phyloP scores from a whole-genome alignment of 169 alveolate species.

The Eimeria sp. region DNA sequence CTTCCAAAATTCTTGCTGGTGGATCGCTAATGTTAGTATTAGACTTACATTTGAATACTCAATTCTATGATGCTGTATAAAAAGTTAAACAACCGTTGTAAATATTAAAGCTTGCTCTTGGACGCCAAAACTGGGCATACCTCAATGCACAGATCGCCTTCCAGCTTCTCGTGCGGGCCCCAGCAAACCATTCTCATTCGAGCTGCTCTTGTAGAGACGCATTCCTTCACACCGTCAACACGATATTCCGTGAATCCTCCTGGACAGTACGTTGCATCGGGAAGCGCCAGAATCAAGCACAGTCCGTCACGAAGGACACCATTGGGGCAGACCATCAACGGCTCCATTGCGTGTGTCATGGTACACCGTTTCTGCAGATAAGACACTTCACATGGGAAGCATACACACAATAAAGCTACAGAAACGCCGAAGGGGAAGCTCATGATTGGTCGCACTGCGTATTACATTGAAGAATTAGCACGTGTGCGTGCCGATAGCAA shows the following conservation, averaged over 20 bases:
- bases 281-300: slow-evolving; percentile 31
- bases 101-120: too few species aligned
- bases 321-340: slow-evolving; percentile 34
- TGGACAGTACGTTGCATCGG: slow-evolving; percentile 42
- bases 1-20: too few species aligned
- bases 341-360: slow-evolving; percentile 55
- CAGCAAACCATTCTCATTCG: slow-evolving; percentile 64
- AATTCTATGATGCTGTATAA: too few species aligned
- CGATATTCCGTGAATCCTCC: slow-evolving; percentile 23
- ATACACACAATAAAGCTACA: background rate
- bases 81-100: too few species aligned
- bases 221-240: slow-evolving; percentile 40
- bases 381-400: background rate
- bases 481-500: background rate
- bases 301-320: slow-evolving; percentile 45
- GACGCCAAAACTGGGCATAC: background rate
- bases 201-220: slow-evolving; percentile 51
- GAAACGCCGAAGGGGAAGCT: background rate
- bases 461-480: background rate
- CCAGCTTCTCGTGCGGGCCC: slow-evolving; percentile 45
- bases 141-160: slow-evolving; percentile 43
- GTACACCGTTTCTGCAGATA: background rate
- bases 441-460: background rate
- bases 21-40: too few species aligned
- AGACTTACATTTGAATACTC: too few species aligned